Base-by-base conservation (phyloP, 2,329 filamentous ascomycete genomes). In the Mycosphaerella arachidis region DNA sequence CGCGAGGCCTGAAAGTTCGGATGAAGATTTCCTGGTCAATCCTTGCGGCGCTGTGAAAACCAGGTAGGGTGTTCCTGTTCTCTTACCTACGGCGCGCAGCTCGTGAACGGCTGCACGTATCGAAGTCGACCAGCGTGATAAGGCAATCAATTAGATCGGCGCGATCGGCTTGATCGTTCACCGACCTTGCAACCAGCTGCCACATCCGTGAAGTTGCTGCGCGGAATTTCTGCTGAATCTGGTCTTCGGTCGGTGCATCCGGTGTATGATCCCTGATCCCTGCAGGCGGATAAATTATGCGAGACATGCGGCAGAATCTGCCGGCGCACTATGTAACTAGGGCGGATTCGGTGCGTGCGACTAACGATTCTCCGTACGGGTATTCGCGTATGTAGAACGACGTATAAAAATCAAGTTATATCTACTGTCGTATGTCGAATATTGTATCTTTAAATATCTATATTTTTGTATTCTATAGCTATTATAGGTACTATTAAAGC, bases 21-120 rank as follows among this genome's bases (percentile, higher is more conserved):
- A 18, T 45, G 35, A 55, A 43, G 18, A 46, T 18, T 55, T 46
- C 40, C 53, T 55, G 53, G 53, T 55, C 35, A 16, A 46, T 31
- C 53, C 53, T 30, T 18, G 53, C 16, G 24, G 35, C 31, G 40
- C 35, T 37, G 46, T 46, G 53, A 31, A 37, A 45, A 30, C 37
- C 31, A 46, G 40, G 53, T 9, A 29, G 27, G 40, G 40, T 29
- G 16, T 46, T 4, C 37, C 27, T 45, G 20, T 45, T 46, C 53
- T 55, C 52, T 37, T 18, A 46, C 18, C 20, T 31, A 20, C 46
- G 18, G 40, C 29, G 18, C 52, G 37, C 53, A 30, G 24, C 24
- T 29, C 8, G 24, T 3, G 4, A 31, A 31, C 2, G 46, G 20
- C 12, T 30, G 10, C 46, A 29, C 29, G 46, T 9, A 29, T 6